Evolutionary conservation across 140 eudicot genomes (phyloP).

Genomic region (Bidens hawaiensis): DNA sequence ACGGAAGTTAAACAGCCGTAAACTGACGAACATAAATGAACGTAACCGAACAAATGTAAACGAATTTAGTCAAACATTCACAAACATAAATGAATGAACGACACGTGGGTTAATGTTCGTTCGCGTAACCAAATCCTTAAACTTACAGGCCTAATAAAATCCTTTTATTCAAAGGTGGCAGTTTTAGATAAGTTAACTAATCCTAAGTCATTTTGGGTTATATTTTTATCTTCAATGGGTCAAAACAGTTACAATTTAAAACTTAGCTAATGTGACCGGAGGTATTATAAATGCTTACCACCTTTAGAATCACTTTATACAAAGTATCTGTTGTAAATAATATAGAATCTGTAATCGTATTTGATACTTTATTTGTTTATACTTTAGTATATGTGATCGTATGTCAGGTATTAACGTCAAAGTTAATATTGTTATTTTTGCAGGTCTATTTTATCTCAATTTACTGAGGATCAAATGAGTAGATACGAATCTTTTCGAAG

Average conservation of each 20-base stretch:
- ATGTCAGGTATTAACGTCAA: neutral
- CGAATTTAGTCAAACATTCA: too few species aligned
- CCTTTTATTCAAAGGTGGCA: neutral
- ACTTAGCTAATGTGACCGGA: neutral
- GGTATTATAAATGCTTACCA: neutral
- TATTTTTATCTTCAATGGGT: neutral
- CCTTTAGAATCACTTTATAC: neutral
- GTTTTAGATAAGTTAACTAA: neutral
- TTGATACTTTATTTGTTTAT: neutral
- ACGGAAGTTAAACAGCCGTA: too few species aligned
- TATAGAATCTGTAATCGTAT: neutral
- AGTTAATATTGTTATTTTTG: neutral
- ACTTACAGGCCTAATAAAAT: too few species aligned
- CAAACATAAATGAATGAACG: too few species aligned
- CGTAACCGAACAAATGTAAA: too few species aligned
- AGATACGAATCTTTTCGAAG: conserved; percentile 85
- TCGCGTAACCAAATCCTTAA: too few species aligned
- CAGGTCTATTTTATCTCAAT: conserved; percentile 75
- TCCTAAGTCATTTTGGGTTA: neutral
- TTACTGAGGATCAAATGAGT: conserved; percentile 83
- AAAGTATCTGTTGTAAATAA: neutral
- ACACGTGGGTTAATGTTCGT: too few species aligned
- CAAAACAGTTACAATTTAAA: neutral
- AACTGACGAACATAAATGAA: too few species aligned
- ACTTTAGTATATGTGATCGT: neutral